Evolutionary conservation across 2,329 filamentous ascomycete species (phyloP), one percentile per base, ranked within the genome.

Genomic region (Alternaria angustiovoidea): DNA sequence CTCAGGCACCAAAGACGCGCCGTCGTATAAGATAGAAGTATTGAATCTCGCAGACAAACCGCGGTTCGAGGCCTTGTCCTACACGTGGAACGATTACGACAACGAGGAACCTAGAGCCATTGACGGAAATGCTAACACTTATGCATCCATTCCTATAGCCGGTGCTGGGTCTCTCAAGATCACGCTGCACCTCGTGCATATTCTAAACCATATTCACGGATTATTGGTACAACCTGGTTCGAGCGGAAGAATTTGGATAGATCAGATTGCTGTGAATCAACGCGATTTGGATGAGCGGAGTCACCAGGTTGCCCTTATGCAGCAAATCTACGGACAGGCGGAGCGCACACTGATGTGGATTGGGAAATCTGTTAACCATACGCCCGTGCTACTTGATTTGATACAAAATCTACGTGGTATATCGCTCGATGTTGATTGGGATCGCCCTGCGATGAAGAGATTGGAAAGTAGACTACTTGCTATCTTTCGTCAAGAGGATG

Each of bases 231-330:
- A 22, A 16, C 18, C 46, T 5, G 14, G 24, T 26, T 49, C 46
- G 9, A 49, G 30, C 46, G 46, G 46, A 4, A 53, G 26, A 22
- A 53, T 53, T 14, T 53, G 51, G 38, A 53, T 53, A 7, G 51
- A 53, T 42, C 51, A 53, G n/a, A 53, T 44, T 12, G 38, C 36
- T 7, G 41, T 53, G 28, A 53, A 53, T 26, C 38, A 43, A 16
- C 7, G 41, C 16, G 39, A 53, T 24, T 28, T 53, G 18, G 18
- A 42, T 7, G 51, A 53, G 26, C 51, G 39, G 18, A 32, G 36
- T n/a, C 51, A 42, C 12, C 36, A 53, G 30, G 51, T 53, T 24
- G 32, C 51, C 11, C 39, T 53, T 7, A 53, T 53, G 51, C 38
- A 43, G 14, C 22, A n/a, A 16, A 18, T 53, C 14, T 53, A 53